Evolutionary conservation across 2,329 filamentous ascomycete species (phyloP), one percentile per base, ranked within the genome.

Genomic region (Venturia aucupariae): DNA sequence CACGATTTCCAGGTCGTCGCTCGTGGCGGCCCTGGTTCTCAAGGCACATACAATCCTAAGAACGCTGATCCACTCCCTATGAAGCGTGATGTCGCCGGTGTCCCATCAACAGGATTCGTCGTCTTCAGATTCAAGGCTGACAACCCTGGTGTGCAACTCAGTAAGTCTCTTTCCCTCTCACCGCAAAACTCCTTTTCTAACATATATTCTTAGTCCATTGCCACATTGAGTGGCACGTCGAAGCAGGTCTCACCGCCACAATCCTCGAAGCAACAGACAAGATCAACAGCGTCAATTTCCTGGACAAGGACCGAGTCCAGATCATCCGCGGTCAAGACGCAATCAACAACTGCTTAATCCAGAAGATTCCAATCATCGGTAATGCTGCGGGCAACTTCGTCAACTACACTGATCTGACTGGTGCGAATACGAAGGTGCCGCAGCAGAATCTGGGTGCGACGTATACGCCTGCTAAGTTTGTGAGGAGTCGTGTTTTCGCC

Each of bases 321-420:
- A 62, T 48, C 15, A 89, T 89, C 0, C 72, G 79, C 32, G 27
- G 51, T 24, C 51, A 4, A 3, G 81, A 86, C 65, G 85, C 89
- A 69, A 75, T 81, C 46, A 81, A 83, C 7, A 82, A 76, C 3
- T 93, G 90, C 72, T 75, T 76, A 5, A 81, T 78, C 0, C 78
- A 72, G 0, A 75, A 77, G 7, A 74, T 85, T 0, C 79, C 84
- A 0, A 82, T 77, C 0, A 70, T 71, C 3, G 90, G 90, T 5
- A 94, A 94, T 70, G 90, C 90, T 0, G 90, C 89, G 0, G 90
- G 81, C 0, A 91, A 92, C 70, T 86, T 83, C 0, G 72, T 75
- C 0, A 75, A 92, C 68, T 76, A 24, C 4, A 38, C 51, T 7
- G 41, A 64, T 51, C 30, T 64, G 54, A 61, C 5, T 1, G 63